phyloP scores from a whole-genome alignment of 495 filamentous ascomycete genomes.

The Daldinia childiae region DNA sequence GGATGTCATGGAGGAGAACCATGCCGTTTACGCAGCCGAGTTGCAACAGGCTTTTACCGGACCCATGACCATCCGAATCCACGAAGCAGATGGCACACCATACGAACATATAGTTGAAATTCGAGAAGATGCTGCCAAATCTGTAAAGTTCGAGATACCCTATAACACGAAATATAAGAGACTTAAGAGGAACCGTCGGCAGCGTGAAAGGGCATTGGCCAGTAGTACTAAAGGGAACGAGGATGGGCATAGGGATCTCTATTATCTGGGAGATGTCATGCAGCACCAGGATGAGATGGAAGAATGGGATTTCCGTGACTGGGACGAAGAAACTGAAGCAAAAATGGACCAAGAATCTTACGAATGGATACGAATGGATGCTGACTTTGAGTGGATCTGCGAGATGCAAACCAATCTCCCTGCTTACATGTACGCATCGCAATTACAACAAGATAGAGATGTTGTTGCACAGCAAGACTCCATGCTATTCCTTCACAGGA shows the following conservation, averaged over 20 bases:
- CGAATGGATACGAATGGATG: constrained; percentile 98
- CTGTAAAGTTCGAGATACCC: constrained; percentile 80
- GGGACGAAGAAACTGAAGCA: constrained; percentile 84
- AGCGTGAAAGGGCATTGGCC: constrained; percentile 79
- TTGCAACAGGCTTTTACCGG: constrained; percentile 86
- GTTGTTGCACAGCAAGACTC: constrained; percentile 92
- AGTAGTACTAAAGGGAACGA: constrained; percentile 65
- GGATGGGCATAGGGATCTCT: constrained; percentile 86
- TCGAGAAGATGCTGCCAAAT: constrained; percentile 77
- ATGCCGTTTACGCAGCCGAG: constrained; percentile 73
- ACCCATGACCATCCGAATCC: constrained; percentile 96
- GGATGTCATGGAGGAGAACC: constrained; percentile 79
- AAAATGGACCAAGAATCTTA: constrained; percentile 96
- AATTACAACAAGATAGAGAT: constrained; percentile 96
- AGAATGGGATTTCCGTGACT: constrained; percentile 87
- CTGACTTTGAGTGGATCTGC: constrained; percentile 98
- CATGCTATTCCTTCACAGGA: constrained; percentile 57
- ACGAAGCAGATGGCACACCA: constrained; percentile 97
- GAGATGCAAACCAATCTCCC: constrained; percentile 78
- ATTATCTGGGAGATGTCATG: constrained; percentile 92
- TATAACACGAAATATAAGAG: constrained; percentile 99
- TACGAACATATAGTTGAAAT: constrained; percentile 99
- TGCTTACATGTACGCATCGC: constrained; percentile 95
- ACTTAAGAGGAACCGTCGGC: constrained; percentile 87
- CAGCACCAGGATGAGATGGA: constrained; percentile 80